phyloP scores from a whole-genome alignment of 1,284 basidiomycete species.

The Fistulina hepatica region DNA sequence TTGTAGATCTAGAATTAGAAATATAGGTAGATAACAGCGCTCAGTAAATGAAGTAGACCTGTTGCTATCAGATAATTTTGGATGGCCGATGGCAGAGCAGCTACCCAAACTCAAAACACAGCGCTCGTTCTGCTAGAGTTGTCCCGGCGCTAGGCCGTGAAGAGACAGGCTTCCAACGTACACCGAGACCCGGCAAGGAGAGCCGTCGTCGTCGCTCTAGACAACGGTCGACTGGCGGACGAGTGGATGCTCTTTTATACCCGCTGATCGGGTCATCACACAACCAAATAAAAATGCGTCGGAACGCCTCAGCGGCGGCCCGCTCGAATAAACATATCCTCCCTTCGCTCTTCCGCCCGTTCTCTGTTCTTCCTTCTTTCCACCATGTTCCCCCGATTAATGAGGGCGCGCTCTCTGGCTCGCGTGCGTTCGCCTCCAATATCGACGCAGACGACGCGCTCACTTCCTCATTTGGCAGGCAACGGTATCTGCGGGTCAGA shows the following conservation, averaged over 20 bases:
- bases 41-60: too few species aligned
- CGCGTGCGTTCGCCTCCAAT: slow-evolving; percentile 35
- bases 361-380: slow-evolving; percentile 19
- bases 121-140: slow-evolving; percentile 51
- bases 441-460: slow-evolving; percentile 1
- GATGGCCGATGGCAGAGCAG: slow-evolving; percentile 43
- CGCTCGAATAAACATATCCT: slow-evolving; percentile 11
- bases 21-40: neutral
- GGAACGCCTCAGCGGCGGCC: slow-evolving; percentile 3
- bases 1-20: neutral
- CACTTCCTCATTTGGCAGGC: slow-evolving; percentile 7
- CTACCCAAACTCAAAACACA: slow-evolving; percentile 74
- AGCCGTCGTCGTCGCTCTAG: slow-evolving; percentile 76
- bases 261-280: slow-evolving; percentile 3
- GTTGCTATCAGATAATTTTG: slow-evolving; percentile 74
- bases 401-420: slow-evolving; percentile 49
- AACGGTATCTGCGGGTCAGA: slow-evolving; percentile 67
- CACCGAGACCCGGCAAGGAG: slow-evolving; percentile 30
- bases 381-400: slow-evolving; percentile 50
- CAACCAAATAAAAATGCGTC: neutral
- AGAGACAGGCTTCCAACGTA: slow-evolving; percentile 58
- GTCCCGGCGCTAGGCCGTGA: slow-evolving; percentile 33
- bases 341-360: slow-evolving; percentile 12
- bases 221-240: slow-evolving; percentile 15
- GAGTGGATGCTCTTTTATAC: slow-evolving; percentile 2